Evolutionary conservation across 176 grass and related monocot genomes (phyloP), one percentile per base, ranked within the genome.

Genomic region (Avena atlantica): DNA sequence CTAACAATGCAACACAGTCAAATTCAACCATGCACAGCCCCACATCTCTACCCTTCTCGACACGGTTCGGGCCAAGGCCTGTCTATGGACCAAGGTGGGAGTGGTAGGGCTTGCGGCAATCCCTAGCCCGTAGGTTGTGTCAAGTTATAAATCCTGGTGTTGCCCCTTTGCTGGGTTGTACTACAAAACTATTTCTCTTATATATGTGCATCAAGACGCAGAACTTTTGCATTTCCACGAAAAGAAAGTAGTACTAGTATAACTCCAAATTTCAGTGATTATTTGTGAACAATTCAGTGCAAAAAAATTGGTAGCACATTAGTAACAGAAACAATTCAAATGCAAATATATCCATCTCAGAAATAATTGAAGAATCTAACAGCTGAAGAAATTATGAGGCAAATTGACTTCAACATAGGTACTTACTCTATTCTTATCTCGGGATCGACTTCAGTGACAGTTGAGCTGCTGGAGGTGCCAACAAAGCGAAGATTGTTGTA

Each of bases 371-470:
- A 51, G 50, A 13, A 31, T 74, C 34, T 49, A 67, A 67, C 29
- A 66, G 68, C 37, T 71, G 44, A 17, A 14, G 5, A 40, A 78
- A 81, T 70, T 37, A 4, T 45, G 48, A 7, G n/a, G 71, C 7
- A 82, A 86, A 47, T 19, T 57, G 47, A 56, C 15, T 67, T 75
- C 34, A 76, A 57, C 71, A 79, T 78, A 62, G 52, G 36, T 76
- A 27, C 93, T 91, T 96, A 98, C 96, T 94, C 96, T 88, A 98
- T 87, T 83, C 82, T 83, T 81, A 98, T 96, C 83, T 98, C 93
- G 84, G 96, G 96, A 94, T 98, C 96, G 61, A 92, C 96, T 90
- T 98, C 88, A 47, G 88, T 89, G 61, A 95, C 92, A 66, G 81
- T 91, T 70, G 92, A 88, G 72, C 71, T 92, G 75, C 82, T 92